Conservation (phyloP, 2,329 filamentous ascomycete species). For the Xylariaceae sp. region DNA sequence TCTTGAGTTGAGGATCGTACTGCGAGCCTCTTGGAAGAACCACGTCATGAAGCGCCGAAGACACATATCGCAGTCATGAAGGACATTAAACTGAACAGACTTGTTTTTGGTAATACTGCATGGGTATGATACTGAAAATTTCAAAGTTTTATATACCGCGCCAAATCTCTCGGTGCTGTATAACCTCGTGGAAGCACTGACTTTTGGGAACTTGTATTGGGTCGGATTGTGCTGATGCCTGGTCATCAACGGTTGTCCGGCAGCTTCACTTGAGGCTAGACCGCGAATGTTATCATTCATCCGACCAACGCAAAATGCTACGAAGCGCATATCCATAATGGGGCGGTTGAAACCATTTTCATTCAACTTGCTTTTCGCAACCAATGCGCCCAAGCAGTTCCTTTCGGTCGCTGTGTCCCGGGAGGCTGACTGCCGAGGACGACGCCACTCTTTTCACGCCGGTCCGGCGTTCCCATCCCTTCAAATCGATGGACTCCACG, state of each 20-base stretch:
- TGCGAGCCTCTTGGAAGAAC: background rate
- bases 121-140: slow-evolving; percentile 32
- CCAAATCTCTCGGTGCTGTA: slow-evolving; percentile 12
- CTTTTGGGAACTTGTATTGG: background rate
- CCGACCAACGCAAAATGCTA: slow-evolving; percentile 6
- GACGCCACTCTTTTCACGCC: slow-evolving; percentile 52
- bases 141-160: slow-evolving; percentile 31
- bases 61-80: background rate
- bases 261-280: background rate
- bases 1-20: too few relatives aligned
- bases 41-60: background rate
- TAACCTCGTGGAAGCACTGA: slow-evolving; percentile 5
- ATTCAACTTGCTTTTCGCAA: slow-evolving; percentile 70
- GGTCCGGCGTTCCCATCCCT: slow-evolving; percentile 56
- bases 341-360: slow-evolving; percentile 18
- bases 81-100: background rate
- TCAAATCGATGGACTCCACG: slow-evolving; percentile 65
- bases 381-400: slow-evolving; percentile 78
- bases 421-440: slow-evolving; percentile 60
- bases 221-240: background rate
- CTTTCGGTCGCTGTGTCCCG: slow-evolving; percentile 71
- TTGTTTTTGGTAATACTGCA: slow-evolving; percentile 9
- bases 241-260: background rate
- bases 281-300: background rate
- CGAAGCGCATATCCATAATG: background rate